Base-by-base conservation (phyloP, 495 filamentous ascomycete species). In the Trichodelitschia bisporula region DNA sequence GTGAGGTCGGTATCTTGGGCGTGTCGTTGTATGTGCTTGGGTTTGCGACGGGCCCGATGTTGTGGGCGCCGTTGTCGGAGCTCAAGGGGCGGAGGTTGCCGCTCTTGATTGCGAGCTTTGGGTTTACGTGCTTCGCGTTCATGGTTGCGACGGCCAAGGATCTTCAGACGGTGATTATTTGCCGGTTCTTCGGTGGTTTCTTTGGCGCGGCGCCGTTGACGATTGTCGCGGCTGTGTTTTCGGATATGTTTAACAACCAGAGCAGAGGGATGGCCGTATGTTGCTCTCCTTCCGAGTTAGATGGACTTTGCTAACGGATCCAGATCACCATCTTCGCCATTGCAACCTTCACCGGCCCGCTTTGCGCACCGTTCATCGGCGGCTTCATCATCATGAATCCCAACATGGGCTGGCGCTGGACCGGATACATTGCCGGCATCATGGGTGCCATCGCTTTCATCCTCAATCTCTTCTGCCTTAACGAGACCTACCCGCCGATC, bases 371-470 rank as follows among this genome's bases (percentile, higher is more conserved):
- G 4, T 83, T 84, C 33, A 64, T 83, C 36, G 78, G 80, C 32
- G 82, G 80, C 5, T 89, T 82, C 56, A 84, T 84, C 37, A 53
- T 69, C 8, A 56, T 66, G 21, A 51, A 46, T 16, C n/a, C n/a
- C n/a, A 51, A 71, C 42, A 57, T 70, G 2, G 75, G 72, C 30
- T 92, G 82, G 82, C 64, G 78, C 28, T 92, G 78, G 78, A 89
- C 80, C 3, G 64, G 73, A 43, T 90, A 75, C 37, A 42, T 69
- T 26, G 57, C 59, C 10, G 57, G 66, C 5, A 66, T 90, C 34
- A 77, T 89, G 72, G 80, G 77, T 30, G 69, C 65, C 36, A 31
- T 66, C 10, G 67, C 73, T n/a, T 69, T 90, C 37, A 34, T 49
- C 18, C 53, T 89, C 21, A 61, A 76, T 40, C 31, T 83, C 2